Base-by-base conservation (phyloP, 805 yeast species). In the Wickerhamiella alocasiicola region DNA sequence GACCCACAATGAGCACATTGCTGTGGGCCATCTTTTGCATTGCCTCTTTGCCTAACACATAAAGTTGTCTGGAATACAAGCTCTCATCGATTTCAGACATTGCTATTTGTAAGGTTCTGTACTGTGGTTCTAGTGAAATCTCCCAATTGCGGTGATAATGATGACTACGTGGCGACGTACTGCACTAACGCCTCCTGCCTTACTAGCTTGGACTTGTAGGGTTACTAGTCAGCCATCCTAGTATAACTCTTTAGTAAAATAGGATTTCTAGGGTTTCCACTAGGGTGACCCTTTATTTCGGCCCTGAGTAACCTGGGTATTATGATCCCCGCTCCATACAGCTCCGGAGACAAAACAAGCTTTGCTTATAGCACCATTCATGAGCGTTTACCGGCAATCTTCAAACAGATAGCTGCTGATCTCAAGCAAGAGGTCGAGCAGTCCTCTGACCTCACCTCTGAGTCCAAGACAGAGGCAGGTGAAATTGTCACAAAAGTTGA, bases 41-140 rank as follows among this genome's bases (percentile, higher is more conserved):
- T 39, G 99, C 99, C 50, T 91, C 99, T 54, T 83, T 85, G 47
- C 99, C 99, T 49, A 91, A 64, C 39, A 91, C 99, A 54, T 88
- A 62, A 61, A 91, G 73, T 65, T 91, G 98, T 61, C 98, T 83
- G 29, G 97, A 87, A 70, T 91, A 91, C 51, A 91, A 71, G 44
- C 93, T 71, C 68, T 91, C 98, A 59, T 91, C 98, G 54, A 91
- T 88, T 19, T 36, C 40, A 23, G 29, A 15, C 15, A 16, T 21
- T 21, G 29, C 23, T 36, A n/a, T n/a, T 34, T 30, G 3, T 25
- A n/a, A n/a, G n/a, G n/a, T n/a, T n/a, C n/a, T n/a, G n/a, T n/a
- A n/a, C n/a, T n/a, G n/a, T n/a, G n/a, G n/a, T n/a, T n/a, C n/a
- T n/a, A n/a, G n/a, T n/a, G n/a, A n/a, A n/a, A n/a, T n/a, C n/a